phyloP scores from a whole-genome alignment of 768 basidiomycete species.

The Rhizopogon sp. region DNA sequence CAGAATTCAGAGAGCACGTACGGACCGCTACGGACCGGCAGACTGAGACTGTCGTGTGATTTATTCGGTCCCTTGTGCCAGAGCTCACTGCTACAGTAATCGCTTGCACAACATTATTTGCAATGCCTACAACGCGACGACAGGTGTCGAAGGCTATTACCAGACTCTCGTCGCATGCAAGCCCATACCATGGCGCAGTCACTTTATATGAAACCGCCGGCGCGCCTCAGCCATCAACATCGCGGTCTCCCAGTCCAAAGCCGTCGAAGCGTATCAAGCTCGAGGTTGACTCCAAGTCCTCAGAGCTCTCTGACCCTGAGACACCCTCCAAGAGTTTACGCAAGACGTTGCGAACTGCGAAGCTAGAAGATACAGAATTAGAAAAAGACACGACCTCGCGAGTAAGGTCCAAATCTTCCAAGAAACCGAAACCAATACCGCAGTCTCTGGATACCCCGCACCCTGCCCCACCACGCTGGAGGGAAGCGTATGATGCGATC shows the following conservation, averaged over 20 bases:
- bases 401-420: slow-evolving; percentile 28
- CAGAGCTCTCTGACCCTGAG: not conserved
- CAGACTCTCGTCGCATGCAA: slow-evolving; percentile 33
- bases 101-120: not conserved
- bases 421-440: slow-evolving; percentile 53
- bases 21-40: too few relatives aligned
- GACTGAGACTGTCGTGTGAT: too few relatives aligned
- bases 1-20: too few relatives aligned
- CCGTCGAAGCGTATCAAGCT: slow-evolving; percentile 29
- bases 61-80: too few relatives aligned
- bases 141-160: slow-evolving; percentile 25
- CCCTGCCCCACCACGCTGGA: slow-evolving; percentile 63
- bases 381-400: not conserved
- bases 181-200: slow-evolving; percentile 40
- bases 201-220: slow-evolving; percentile 33
- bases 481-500: slow-evolving; percentile 64
- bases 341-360: not conserved
- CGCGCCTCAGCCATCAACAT: slow-evolving; percentile 12
- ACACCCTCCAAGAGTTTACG: not conserved
- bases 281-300: slow-evolving; percentile 8
- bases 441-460: slow-evolving; percentile 55
- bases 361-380: not conserved
- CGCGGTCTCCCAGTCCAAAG: slow-evolving; percentile 11
- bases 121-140: slow-evolving; percentile 20
- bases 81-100: too few relatives aligned